Evolutionary conservation across 2,329 filamentous ascomycete genomes (phyloP).

Genomic region (Monosporascus sp.): DNA sequence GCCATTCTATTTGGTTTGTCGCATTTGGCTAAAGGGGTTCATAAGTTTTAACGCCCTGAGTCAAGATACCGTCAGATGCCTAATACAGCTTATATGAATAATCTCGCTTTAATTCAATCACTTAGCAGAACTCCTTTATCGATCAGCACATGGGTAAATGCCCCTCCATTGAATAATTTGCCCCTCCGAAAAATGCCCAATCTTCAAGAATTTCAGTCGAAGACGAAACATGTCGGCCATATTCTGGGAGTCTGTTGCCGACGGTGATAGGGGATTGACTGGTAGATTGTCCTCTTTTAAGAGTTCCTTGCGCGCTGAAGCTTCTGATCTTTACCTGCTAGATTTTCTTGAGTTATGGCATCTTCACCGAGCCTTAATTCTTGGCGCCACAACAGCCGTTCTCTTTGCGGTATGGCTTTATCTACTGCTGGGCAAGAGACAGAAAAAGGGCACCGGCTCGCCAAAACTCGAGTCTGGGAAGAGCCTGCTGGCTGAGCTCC

Average conservation of each 20-base stretch:
- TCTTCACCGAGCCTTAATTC: slow-evolving; percentile 37
- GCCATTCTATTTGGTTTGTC: too few relatives aligned
- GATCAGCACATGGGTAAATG: neutral
- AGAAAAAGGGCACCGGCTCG: slow-evolving; percentile 18
- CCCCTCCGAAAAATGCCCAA: neutral
- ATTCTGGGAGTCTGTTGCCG: neutral
- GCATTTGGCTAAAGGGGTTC: too few relatives aligned
- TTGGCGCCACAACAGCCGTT: slow-evolving; percentile 32
- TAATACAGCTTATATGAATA: too few relatives aligned
- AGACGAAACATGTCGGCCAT: neutral
- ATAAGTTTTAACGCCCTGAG: too few relatives aligned
- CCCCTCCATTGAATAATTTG: neutral
- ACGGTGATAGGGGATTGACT: neutral
- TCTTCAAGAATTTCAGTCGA: neutral
- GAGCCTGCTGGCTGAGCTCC: neutral
- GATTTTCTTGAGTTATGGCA: slow-evolving; percentile 40
- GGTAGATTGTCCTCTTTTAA: neutral
- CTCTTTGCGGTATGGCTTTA: slow-evolving; percentile 29
- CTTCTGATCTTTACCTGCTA: slow-evolving; percentile 11
- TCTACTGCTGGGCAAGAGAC: slow-evolving; percentile 23
- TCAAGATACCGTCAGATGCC: too few relatives aligned
- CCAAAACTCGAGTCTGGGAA: slow-evolving; percentile 11
- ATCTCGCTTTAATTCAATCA: too few relatives aligned
- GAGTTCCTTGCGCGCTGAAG: neutral
- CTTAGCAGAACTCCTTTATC: neutral